A percentile compares a stretch with the other conserved stretches of the same genome.
These are phyloP conservation scores for Trichoderma polysporum DNA, from an alignment of 2,329 filamentous ascomycete genomes.

Conservation along the genomic window DNA sequence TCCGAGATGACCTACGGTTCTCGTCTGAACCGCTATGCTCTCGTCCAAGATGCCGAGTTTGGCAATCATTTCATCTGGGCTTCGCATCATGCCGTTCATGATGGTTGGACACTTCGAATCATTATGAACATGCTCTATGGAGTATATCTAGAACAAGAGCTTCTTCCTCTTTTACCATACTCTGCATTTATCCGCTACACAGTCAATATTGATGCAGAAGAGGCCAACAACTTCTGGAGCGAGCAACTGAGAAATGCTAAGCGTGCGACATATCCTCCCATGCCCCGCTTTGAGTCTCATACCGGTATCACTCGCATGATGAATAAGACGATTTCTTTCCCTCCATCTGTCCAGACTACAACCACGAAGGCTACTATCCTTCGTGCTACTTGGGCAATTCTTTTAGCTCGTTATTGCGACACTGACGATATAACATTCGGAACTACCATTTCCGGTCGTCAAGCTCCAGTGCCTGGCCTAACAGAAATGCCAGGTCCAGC, in stretches of 20 bases:
- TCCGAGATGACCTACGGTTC: slow-evolving; percentile 17
- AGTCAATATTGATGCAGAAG: neutral
- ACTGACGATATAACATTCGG: slow-evolving; percentile 27
- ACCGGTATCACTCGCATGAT: neutral
- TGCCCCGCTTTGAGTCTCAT: neutral
- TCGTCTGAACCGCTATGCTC: neutral
- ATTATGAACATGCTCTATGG: slow-evolving; percentile 23
- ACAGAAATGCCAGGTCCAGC: slow-evolving; percentile 23
- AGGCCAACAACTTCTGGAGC: neutral
- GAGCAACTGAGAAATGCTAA: slow-evolving; percentile 2
- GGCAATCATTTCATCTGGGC: slow-evolving; percentile 27
- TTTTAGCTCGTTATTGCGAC: slow-evolving; percentile 24
- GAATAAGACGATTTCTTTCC: slow-evolving; percentile 6
- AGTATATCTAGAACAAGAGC: neutral
- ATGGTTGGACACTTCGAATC: slow-evolving; percentile 30
- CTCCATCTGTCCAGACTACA: neutral
- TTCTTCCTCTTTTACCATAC: slow-evolving; percentile 6
- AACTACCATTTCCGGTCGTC: slow-evolving; percentile 25
- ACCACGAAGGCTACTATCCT: slow-evolving; percentile 23
- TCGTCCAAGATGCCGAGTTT: neutral
- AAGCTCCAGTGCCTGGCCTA: slow-evolving; percentile 22
- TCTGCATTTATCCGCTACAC: slow-evolving; percentile 22
- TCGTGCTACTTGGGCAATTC: slow-evolving; percentile 26
- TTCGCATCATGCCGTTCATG: slow-evolving; percentile 32
- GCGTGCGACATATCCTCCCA: slow-evolving; percentile 6